phyloP scores from a whole-genome alignment of 345 rosid genomes.

The Psidium guajava region DNA sequence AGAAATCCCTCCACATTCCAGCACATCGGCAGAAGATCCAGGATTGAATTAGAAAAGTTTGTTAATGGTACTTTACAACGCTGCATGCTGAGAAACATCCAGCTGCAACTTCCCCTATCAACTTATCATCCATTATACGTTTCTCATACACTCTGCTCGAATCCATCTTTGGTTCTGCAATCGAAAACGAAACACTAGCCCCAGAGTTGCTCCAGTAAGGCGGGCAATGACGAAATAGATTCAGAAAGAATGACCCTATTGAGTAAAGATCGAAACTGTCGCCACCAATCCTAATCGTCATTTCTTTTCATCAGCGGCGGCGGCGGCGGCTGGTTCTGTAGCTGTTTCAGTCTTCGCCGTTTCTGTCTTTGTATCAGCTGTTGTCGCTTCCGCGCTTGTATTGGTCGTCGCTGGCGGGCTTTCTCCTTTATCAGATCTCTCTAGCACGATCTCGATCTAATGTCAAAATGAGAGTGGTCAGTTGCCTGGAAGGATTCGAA shows the following conservation, averaged over 20 bases:
- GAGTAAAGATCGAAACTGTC: neutral
- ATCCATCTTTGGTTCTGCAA: neutral
- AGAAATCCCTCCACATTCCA: neutral
- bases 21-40: neutral
- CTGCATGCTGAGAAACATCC: neutral
- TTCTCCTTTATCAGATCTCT: slow-evolving; percentile 47
- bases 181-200: neutral
- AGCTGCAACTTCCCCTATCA: neutral
- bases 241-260: neutral
- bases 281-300: neutral
- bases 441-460: slow-evolving; percentile 72
- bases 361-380: neutral
- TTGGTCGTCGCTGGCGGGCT: neutral
- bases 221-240: neutral
- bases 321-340: neutral
- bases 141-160: neutral
- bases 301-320: slow-evolving; percentile 15
- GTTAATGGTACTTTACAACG: neutral
- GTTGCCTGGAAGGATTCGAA: neutral
- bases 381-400: neutral
- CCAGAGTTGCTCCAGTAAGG: neutral
- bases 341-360: neutral
- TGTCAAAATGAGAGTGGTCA: neutral
- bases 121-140: neutral
- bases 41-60: neutral